These are phyloP conservation scores for Trichoderma orchidacearum DNA, from an alignment of 495 filamentous ascomycete species.

Conservation along the genomic window DNA sequence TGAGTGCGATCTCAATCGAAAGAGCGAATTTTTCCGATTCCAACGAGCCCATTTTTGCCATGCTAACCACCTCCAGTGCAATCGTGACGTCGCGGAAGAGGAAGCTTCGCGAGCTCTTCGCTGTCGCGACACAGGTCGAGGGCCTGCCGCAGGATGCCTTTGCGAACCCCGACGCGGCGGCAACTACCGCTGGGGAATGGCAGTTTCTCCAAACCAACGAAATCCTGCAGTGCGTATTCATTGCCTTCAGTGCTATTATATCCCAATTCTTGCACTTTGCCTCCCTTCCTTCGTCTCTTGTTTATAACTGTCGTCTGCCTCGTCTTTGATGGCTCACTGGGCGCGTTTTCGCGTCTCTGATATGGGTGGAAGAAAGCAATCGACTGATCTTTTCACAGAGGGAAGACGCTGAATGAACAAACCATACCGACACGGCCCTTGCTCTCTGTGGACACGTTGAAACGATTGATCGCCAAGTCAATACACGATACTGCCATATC, in stretches of 20 bases:
- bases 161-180: conserved; percentile 28
- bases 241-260: not conserved
- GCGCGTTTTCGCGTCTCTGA: not conserved
- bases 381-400: conserved; percentile 34
- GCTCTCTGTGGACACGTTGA: conserved; percentile 12
- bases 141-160: conserved; percentile 27
- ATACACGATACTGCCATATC: conserved; percentile 6
- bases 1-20: conserved; percentile 22
- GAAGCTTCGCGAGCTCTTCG: conserved; percentile 70
- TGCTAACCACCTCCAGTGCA: conserved; percentile 42
- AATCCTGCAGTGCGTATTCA: conserved; percentile 54
- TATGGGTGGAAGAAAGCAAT: conserved; percentile 1
- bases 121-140: conserved; percentile 37
- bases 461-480: conserved; percentile 12
- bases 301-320: conserved; percentile 2
- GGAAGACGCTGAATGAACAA: conserved; percentile 54
- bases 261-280: conserved; percentile 6
- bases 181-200: conserved; percentile 38
- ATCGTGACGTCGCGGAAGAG: conserved; percentile 67
- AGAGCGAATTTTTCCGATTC: conserved; percentile 29
- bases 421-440: conserved; percentile 46
- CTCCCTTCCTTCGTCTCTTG: conserved; percentile 7
- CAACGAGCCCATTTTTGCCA: conserved; percentile 21
- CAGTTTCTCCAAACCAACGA: conserved; percentile 64
- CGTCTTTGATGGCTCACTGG: not conserved